These are phyloP conservation scores for Ophiostoma quercus DNA, from an alignment of 2,329 filamentous ascomycete genomes.

Conservation along the genomic window DNA sequence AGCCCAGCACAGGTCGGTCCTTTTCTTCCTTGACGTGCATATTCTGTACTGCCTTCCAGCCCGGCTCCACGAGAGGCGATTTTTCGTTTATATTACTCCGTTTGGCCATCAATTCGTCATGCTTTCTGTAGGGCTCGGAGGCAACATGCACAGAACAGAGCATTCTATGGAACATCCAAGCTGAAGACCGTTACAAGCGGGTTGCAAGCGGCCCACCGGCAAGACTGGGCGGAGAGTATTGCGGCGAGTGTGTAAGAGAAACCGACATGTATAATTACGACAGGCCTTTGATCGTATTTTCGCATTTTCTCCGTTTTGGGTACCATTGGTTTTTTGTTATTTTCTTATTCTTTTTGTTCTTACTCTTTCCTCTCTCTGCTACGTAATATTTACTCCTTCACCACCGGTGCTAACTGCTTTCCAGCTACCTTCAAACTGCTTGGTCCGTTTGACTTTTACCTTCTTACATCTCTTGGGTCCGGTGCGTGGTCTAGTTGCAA, in stretches of 20 bases:
- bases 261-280: constrained; percentile 8
- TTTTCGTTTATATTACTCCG: background rate
- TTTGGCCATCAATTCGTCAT: background rate
- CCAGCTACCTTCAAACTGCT: background rate
- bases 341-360: too few relatives aligned
- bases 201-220: background rate
- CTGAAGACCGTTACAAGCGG: too few relatives aligned
- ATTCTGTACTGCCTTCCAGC: too few relatives aligned
- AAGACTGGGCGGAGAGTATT: background rate
- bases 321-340: background rate
- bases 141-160: too few relatives aligned
- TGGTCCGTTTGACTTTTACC: background rate
- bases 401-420: background rate
- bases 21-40: background rate
- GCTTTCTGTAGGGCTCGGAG: too few relatives aligned
- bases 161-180: too few relatives aligned
- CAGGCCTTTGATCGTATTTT: background rate
- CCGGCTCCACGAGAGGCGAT: background rate
- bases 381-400: background rate
- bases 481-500: background rate
- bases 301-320: background rate
- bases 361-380: background rate
- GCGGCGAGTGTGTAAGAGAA: constrained; percentile 10
- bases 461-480: constrained; percentile 1
- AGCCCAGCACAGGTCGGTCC: background rate